Base-by-base conservation (phyloP, 352 stramenopile genomes). In the Phytopythium cucurbitacearum region DNA sequence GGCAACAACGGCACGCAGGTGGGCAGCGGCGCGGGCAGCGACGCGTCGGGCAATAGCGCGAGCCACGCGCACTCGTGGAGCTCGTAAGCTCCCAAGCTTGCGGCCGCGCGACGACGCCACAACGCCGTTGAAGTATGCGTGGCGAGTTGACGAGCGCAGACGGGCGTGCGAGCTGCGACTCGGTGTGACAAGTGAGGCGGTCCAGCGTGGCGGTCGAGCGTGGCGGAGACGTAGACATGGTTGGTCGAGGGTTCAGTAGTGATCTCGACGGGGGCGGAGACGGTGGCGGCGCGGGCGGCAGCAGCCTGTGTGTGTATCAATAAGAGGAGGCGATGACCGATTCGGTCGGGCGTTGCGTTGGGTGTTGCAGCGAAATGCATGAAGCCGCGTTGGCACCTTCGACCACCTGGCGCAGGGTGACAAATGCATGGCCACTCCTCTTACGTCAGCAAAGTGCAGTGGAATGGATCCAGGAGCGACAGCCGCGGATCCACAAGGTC, bases 1-100 rank as follows among this genome's bases (percentile, higher is more conserved):
- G 74, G 71, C 58, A 81, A 73, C 53, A 81, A 71, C 45, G 69
- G 69, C 43, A 58, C 65, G 38, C 76, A 88, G 53, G 59, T 54
- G 40, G 62, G 59, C 33, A 64, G 65, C 43, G 87, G 72, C 51
- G 62, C 56, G 45, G 53, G 56, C 47, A 84, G 60, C 47, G 81
- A 87, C 45, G 57, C 71, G 21, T 28, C 21, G 21, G 21, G 21
- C 21, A 28, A 28, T 28, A 28, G 21, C 28, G 63, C n/a, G 53
- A 85, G 67, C 60, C 74, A 72, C 65, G 53, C 75, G 40, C 76
- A 82, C 61, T 76, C 79, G 60, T 91, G 71, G 80, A 92, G 74
- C 79, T 92, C 85, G 47, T 94, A 91, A 49, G 53, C 34, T 28
- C 21, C 21, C 21, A 28, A 28, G 21, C 21, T 28, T 28, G 21